A percentile compares a stretch with the other conserved stretches of the same genome.
Evolutionary conservation across 2,329 filamentous ascomycete genomes (phyloP).

Genomic region (Aureobasidium sp.): DNA sequence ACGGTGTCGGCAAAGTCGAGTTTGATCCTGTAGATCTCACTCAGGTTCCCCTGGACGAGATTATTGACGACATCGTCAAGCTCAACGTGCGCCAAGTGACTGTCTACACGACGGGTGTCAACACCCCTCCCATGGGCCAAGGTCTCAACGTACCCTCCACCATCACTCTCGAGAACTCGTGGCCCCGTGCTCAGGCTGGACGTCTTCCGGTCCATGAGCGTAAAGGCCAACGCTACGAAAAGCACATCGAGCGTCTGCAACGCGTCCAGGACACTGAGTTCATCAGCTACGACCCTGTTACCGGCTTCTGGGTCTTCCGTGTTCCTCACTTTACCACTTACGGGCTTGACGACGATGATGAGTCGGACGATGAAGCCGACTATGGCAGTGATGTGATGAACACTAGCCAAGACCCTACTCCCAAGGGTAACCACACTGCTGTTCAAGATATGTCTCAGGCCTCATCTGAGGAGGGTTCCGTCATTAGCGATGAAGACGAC

Average conservation of each 20-base stretch:
- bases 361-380: slow-evolving; percentile 39
- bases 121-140: slow-evolving; percentile 77
- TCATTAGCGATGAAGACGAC: slow-evolving; percentile 29
- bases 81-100: slow-evolving; percentile 73
- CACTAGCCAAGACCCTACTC: slow-evolving; percentile 13
- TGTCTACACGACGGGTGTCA: slow-evolving; percentile 67
- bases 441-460: slow-evolving; percentile 13
- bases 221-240: slow-evolving; percentile 58
- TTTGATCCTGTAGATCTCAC: slow-evolving; percentile 83
- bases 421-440: slow-evolving; percentile 13
- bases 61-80: slow-evolving; percentile 67
- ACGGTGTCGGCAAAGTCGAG: slow-evolving; percentile 68
- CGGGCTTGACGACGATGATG: slow-evolving; percentile 62
- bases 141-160: slow-evolving; percentile 85
- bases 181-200: slow-evolving; percentile 64
- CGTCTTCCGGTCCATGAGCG: slow-evolving; percentile 48
- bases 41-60: slow-evolving; percentile 66
- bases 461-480: slow-evolving; percentile 26
- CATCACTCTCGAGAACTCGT: slow-evolving; percentile 86
- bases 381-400: not conserved
- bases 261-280: slow-evolving; percentile 74
- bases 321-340: slow-evolving; percentile 98
- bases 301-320: slow-evolving; percentile 80
- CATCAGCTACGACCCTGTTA: slow-evolving; percentile 66
- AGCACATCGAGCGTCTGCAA: slow-evolving; percentile 75